Percentiles rank a stretch among this genome's conserved stretches.
These are phyloP conservation scores for Tetradesmus obliquus DNA, from an alignment of 139 green algal genomes.

Conservation along the genomic window DNA sequence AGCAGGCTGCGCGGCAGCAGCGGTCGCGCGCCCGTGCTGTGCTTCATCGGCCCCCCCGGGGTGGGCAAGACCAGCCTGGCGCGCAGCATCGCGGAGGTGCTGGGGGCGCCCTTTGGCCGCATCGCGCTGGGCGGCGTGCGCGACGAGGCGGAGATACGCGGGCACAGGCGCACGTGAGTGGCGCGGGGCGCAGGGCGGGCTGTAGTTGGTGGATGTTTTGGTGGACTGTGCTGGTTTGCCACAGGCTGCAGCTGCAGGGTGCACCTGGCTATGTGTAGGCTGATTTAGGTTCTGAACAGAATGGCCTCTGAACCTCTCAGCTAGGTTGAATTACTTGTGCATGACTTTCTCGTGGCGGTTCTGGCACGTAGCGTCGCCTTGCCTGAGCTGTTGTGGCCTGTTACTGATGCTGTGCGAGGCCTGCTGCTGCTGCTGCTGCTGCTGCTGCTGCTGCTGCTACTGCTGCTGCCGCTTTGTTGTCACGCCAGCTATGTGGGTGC, in stretches of 20 bases:
- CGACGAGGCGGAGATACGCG: slow-evolving; percentile 95
- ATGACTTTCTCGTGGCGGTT: too few species aligned
- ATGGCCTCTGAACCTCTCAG: too few species aligned
- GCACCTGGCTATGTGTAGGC: too few species aligned
- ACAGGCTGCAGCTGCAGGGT: background rate
- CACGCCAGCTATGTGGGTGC: slow-evolving; percentile 89
- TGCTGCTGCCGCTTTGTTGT: background rate
- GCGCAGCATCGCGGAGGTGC: slow-evolving; percentile 76
- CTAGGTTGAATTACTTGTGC: too few species aligned
- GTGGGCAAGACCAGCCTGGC: slow-evolving; percentile 94
- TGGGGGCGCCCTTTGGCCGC: slow-evolving; percentile 47
- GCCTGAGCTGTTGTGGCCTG: background rate
- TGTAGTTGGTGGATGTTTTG: background rate
- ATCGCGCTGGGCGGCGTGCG: slow-evolving; percentile 92
- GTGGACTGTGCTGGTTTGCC: background rate
- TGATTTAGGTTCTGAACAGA: too few species aligned
- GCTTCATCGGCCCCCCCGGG: slow-evolving; percentile 90
- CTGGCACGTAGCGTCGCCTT: too few species aligned
- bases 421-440: background rate
- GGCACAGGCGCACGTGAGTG: slow-evolving; percentile 79
- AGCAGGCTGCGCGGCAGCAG: slow-evolving; percentile 75
- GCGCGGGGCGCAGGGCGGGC: too few species aligned
- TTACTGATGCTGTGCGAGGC: background rate
- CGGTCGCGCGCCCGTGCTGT: slow-evolving; percentile 80
- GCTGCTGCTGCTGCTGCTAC: background rate